These are phyloP conservation scores for Trichothecium roseum DNA, from an alignment of 2,329 filamentous ascomycete genomes.

Conservation along the genomic window DNA sequence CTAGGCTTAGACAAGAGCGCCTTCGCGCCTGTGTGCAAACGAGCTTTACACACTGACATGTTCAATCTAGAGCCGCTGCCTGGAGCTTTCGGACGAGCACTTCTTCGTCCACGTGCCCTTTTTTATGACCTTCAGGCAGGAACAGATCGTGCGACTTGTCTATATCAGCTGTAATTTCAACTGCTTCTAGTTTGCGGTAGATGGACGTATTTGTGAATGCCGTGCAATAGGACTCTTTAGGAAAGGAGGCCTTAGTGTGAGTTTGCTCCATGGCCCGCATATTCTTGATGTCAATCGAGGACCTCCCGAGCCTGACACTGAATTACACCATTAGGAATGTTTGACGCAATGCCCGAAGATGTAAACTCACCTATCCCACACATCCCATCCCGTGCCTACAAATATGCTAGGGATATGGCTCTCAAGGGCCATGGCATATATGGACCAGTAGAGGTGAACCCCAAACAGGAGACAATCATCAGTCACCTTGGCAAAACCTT, in stretches of 20 bases:
- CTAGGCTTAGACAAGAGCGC: too few species aligned
- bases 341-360: not conserved
- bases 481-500: slow-evolving; percentile 39
- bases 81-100: too few species aligned
- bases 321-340: slow-evolving; percentile 4
- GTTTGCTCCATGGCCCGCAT: slow-evolving; percentile 15
- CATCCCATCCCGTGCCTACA: slow-evolving; percentile 43
- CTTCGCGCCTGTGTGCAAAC: too few species aligned
- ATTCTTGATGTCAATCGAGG: slow-evolving; percentile 10
- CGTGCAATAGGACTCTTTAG: slow-evolving; percentile 9
- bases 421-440: slow-evolving; percentile 41
- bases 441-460: slow-evolving; percentile 46
- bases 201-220: slow-evolving; percentile 16
- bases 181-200: slow-evolving; percentile 12
- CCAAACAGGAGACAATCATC: slow-evolving; percentile 45
- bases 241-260: slow-evolving; percentile 10
- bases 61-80: too few species aligned
- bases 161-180: too few species aligned
- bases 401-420: slow-evolving; percentile 38
- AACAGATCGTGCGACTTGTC: too few species aligned
- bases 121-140: too few species aligned
- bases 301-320: slow-evolving; percentile 7
- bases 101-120: slow-evolving; percentile 11
- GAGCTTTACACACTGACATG: too few species aligned
- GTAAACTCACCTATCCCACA: slow-evolving; percentile 37